Conservation (phyloP, 2,329 filamentous ascomycete species). For the Dryadomyces quercivorus region DNA sequence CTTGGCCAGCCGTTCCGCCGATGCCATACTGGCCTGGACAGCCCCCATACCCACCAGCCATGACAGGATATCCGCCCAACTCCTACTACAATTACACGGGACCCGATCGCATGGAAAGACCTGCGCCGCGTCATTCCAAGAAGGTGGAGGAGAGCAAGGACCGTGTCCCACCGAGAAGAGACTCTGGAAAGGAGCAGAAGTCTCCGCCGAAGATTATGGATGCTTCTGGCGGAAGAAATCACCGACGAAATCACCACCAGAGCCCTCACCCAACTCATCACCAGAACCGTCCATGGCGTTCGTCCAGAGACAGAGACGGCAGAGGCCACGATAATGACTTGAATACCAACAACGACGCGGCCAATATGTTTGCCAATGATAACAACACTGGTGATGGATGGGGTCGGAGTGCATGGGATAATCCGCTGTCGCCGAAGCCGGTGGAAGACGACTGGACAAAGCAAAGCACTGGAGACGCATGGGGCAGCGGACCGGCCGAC, state of each 20-base stretch:
- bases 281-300: constrained; percentile 25
- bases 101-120: background rate
- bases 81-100: background rate
- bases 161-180: background rate
- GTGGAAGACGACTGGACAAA: background rate
- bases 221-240: background rate
- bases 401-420: constrained; percentile 7
- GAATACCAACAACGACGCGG: constrained; percentile 6
- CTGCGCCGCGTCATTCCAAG: background rate
- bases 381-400: constrained; percentile 6
- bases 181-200: background rate
- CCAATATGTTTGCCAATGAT: constrained; percentile 2
- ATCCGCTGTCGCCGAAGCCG: background rate
- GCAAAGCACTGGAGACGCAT: background rate
- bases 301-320: constrained; percentile 26
- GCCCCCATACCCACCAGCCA: background rate
- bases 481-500: background rate
- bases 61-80: background rate
- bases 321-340: background rate
- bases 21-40: constrained; percentile 2
- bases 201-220: background rate
- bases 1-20: background rate
- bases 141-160: background rate
- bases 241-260: background rate
- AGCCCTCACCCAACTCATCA: background rate